These are phyloP conservation scores for Physcia stellaris DNA, from an alignment of 495 filamentous ascomycete species.

Conservation along the genomic window DNA sequence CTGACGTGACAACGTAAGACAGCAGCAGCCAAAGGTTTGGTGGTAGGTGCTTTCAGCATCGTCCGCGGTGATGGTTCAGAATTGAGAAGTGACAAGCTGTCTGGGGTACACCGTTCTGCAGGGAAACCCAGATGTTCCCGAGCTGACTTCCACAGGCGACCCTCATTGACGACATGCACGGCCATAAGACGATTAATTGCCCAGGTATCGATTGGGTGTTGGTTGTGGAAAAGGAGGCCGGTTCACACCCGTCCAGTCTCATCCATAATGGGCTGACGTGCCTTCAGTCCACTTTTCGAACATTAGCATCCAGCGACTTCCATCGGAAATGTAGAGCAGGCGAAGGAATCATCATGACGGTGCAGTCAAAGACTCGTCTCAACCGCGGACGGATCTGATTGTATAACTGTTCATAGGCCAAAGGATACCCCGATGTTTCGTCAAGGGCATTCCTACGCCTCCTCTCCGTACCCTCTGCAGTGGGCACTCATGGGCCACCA, in stretches of 20 bases:
- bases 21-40: constrained; percentile 61
- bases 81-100: too few relatives aligned
- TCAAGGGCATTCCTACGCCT: constrained; percentile 53
- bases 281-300: constrained; percentile 64
- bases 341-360: constrained; percentile 56
- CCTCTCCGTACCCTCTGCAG: constrained; percentile 18
- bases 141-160: constrained; percentile 35
- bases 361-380: constrained; percentile 18
- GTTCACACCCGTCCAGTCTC: not conserved
- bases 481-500: constrained; percentile 22
- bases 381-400: not conserved
- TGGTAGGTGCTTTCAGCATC: constrained; percentile 39
- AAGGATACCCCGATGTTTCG: constrained; percentile 82
- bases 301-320: constrained; percentile 40
- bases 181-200: constrained; percentile 41
- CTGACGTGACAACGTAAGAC: too few relatives aligned
- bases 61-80: constrained; percentile 20
- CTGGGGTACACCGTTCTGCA: too few relatives aligned
- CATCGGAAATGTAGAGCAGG: constrained; percentile 36
- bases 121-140: not conserved
- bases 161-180: constrained; percentile 47
- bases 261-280: constrained; percentile 8
- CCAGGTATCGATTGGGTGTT: constrained; percentile 53
- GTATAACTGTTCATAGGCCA: constrained; percentile 40
- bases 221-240: constrained; percentile 85